A percentile compares a stretch with the other conserved stretches of the same genome.
These are phyloP conservation scores for Anthoceros angustus DNA, from an alignment of 225 moss, liverwort and hornwort genomes.

Conservation along the genomic window DNA sequence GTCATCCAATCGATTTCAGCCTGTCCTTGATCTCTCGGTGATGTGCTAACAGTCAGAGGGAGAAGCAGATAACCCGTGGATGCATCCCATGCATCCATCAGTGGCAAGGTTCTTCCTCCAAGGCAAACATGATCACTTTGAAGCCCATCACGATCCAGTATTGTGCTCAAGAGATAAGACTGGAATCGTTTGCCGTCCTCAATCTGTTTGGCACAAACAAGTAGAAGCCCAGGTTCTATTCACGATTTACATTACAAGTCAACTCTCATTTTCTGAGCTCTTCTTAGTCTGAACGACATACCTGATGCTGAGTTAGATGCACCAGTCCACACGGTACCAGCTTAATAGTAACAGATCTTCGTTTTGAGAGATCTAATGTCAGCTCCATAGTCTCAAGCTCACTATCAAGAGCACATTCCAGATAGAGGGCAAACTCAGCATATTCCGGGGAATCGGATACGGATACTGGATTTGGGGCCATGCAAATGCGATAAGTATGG, in stretches of 20 bases:
- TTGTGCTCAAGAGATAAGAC: conserved; percentile 44
- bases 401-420: conserved; percentile 46
- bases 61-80: not conserved
- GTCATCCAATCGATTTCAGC: not conserved
- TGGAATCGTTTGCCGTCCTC: conserved; percentile 50
- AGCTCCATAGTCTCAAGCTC: conserved; percentile 25
- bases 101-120: not conserved
- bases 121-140: not conserved
- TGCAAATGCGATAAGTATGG: conserved; percentile 38
- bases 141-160: conserved; percentile 35
- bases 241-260: not conserved
- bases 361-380: conserved; percentile 39
- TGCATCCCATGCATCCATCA: not conserved
- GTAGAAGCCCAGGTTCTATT: conserved; percentile 2
- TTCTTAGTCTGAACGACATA: conserved; percentile 11
- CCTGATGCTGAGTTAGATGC: conserved; percentile 46
- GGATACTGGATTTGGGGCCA: conserved; percentile 41
- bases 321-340: conserved; percentile 37
- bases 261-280: not conserved
- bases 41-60: not conserved
- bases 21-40: not conserved
- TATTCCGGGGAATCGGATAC: conserved; percentile 37
- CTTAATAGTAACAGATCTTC: conserved; percentile 40
- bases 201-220: conserved; percentile 33
- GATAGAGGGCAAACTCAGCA: conserved; percentile 64